A percentile compares a stretch with the other conserved stretches of the same genome.
Evolutionary conservation across 1,284 basidiomycete genomes (phyloP).

Genomic region (Hymenochaete sp.): DNA sequence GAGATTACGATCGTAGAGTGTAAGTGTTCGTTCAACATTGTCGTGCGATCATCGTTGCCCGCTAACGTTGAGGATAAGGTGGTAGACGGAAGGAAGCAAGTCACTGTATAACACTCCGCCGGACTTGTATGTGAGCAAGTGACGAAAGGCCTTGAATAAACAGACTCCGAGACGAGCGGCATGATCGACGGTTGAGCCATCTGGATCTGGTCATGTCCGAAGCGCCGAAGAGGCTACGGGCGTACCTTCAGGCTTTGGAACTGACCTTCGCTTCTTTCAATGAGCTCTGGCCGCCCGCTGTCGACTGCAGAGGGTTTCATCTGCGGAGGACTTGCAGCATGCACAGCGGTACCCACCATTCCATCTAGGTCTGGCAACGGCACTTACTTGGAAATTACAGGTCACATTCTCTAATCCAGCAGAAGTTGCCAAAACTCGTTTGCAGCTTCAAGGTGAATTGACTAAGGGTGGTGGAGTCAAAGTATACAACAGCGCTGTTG

Average conservation of each 20-base stretch:
- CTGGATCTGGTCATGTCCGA: too few species aligned
- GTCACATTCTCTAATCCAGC: slow-evolving; percentile 80
- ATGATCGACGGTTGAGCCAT: too few species aligned
- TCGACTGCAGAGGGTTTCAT: slow-evolving; percentile 73
- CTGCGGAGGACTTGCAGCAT: slow-evolving; percentile 83
- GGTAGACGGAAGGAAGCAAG: neutral
- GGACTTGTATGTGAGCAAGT: too few species aligned
- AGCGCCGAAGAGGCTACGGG: too few species aligned
- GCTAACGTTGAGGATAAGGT: neutral
- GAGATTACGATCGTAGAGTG: slow-evolving; percentile 45
- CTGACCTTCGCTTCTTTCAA: too few species aligned
- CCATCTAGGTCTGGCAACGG: neutral
- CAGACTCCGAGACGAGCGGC: too few species aligned
- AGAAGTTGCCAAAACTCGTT: slow-evolving; percentile 89
- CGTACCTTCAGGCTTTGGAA: too few species aligned
- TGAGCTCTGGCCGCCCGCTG: slow-evolving; percentile 26
- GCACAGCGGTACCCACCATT: slow-evolving; percentile 58
- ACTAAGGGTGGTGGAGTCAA: slow-evolving; percentile 62
- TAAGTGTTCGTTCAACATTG: slow-evolving; percentile 28
- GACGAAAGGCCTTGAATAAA: too few species aligned
- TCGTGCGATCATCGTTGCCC: slow-evolving; percentile 1
- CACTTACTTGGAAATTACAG: slow-evolving; percentile 32
- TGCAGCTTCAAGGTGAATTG: slow-evolving; percentile 92
- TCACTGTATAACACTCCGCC: slow-evolving; percentile 1
- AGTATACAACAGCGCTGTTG: slow-evolving; percentile 85